phyloP scores from a whole-genome alignment of 2,329 filamentous ascomycete species.

The Boeremia exigua region DNA sequence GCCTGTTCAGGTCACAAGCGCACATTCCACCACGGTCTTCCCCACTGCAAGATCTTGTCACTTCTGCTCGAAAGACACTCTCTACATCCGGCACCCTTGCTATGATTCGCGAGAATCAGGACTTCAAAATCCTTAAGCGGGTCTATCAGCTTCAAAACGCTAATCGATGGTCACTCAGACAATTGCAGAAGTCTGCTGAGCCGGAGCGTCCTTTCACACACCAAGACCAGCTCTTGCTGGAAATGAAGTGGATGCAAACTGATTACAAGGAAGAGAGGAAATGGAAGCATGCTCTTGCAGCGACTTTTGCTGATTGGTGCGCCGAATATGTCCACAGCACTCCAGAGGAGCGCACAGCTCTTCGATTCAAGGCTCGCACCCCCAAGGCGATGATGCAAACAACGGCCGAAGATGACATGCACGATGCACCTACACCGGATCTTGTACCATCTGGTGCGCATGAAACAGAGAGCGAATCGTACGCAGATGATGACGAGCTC shows the following conservation, averaged over 20 bases:
- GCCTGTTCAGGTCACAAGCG: constrained; percentile 64
- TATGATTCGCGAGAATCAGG: constrained; percentile 83
- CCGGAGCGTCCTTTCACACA: constrained; percentile 78
- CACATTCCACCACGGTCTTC: constrained; percentile 62
- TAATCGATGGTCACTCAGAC: constrained; percentile 90
- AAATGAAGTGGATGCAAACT: constrained; percentile 98
- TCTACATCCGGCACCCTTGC: constrained; percentile 85
- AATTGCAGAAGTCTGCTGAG: constrained; percentile 84
- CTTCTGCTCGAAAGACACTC: constrained; percentile 86
- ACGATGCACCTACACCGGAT: constrained; percentile 49
- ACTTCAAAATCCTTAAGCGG: constrained; percentile 81
- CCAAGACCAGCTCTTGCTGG: constrained; percentile 83
- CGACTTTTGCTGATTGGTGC: constrained; percentile 81
- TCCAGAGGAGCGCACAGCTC: constrained; percentile 65
- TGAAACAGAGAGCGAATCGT: constrained; percentile 49
- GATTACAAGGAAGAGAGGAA: constrained; percentile 94
- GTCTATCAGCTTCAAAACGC: constrained; percentile 91
- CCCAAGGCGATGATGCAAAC: constrained; percentile 21
- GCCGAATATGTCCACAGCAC: constrained; percentile 77
- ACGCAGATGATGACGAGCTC: constrained; percentile 49
- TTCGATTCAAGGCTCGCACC: constrained; percentile 70
- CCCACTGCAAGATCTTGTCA: constrained; percentile 72
- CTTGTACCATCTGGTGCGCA: constrained; percentile 46
- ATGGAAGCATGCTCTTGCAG: constrained; percentile 85
- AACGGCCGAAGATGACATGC: constrained; percentile 41